Conservation (phyloP, 768 basidiomycete genomes). For the Gymnopilus dilepis region DNA sequence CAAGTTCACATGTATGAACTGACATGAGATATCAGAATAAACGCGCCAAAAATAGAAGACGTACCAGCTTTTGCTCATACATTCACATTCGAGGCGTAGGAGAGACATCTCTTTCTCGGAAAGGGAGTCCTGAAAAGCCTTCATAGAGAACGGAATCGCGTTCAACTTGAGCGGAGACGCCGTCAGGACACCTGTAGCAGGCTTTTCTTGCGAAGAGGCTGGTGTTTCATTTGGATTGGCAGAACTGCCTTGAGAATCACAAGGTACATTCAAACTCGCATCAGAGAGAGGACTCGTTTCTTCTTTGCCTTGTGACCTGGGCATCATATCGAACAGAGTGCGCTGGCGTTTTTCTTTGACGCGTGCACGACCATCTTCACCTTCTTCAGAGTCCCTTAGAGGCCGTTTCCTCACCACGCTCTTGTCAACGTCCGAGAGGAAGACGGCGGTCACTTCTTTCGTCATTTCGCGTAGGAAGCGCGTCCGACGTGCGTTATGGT, state of each 20-base stretch:
- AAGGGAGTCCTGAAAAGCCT: slow-evolving; percentile 55
- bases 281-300: slow-evolving; percentile 18
- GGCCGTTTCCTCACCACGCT: slow-evolving; percentile 8
- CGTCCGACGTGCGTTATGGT: not conserved
- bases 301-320: slow-evolving; percentile 35
- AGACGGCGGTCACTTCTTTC: slow-evolving; percentile 34
- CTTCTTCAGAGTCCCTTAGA: slow-evolving; percentile 11
- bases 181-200: not conserved
- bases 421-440: slow-evolving; percentile 51
- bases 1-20: not conserved
- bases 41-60: slow-evolving; percentile 22
- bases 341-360: slow-evolving; percentile 57
- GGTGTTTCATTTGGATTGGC: not conserved
- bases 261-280: not conserved
- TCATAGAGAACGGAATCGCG: slow-evolving; percentile 70
- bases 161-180: slow-evolving; percentile 47
- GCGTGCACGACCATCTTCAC: not conserved
- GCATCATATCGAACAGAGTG: slow-evolving; percentile 70
- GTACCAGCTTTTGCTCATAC: slow-evolving; percentile 77
- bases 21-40: not conserved
- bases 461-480: slow-evolving; percentile 16
- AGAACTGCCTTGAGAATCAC: not conserved
- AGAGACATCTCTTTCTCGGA: slow-evolving; percentile 62
- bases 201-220: not conserved
- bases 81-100: slow-evolving; percentile 70